Evolutionary conservation across 148 eudicot species (phyloP), one percentile per base, ranked within the genome.

Genomic region (Arbutus unedo): DNA sequence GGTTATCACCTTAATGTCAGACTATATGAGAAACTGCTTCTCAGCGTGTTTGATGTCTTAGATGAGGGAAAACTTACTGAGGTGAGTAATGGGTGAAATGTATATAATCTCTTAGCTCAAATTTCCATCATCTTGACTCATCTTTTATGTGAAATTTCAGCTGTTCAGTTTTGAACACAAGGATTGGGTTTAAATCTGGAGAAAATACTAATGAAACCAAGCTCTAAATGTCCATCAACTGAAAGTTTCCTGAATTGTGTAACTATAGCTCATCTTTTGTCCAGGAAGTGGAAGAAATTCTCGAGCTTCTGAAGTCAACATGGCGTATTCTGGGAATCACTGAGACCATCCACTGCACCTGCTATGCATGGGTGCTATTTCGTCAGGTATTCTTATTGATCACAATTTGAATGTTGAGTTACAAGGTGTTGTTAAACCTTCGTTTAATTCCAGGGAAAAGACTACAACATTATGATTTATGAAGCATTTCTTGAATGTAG

Each of bases 41-140:
- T 90, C 55, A 94, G 99, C 88, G 93, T 97, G 64, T 97, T 94
- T 88, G 98, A 94, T 87, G 92, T 95, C 85, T 87, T 97, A 72
- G 99, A 97, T 84, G 99, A 97, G 84, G 99, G 99, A 82, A 97
- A 91, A 85, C 99, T 97, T 88, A 91, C 95, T 56, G 97, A 97
- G 98, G 99, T 97, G 67, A 71, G 44, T 50, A 18, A 5, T 64
- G 56, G 77, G 67, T 53, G 57, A 38, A 41, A 57, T 41, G 8
- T 73, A 19, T 57, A 73, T 1, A 74, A 78, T 13, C n/a, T 78
- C 3, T 7, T 4, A 57, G 70, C 49, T 66, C 6, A 55, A 45
- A 19, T 81, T 49, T 18, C 14, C 71, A 44, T 57, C 54, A 73
- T 18, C 16, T 41, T 81, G 55, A 43, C 45, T 44, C 18, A 14